A percentile compares a stretch with the other conserved stretches of the same genome.
These are phyloP conservation scores for Maudiozyma pseudohumilis DNA, from an alignment of 805 yeast genomes.

Conservation along the genomic window DNA sequence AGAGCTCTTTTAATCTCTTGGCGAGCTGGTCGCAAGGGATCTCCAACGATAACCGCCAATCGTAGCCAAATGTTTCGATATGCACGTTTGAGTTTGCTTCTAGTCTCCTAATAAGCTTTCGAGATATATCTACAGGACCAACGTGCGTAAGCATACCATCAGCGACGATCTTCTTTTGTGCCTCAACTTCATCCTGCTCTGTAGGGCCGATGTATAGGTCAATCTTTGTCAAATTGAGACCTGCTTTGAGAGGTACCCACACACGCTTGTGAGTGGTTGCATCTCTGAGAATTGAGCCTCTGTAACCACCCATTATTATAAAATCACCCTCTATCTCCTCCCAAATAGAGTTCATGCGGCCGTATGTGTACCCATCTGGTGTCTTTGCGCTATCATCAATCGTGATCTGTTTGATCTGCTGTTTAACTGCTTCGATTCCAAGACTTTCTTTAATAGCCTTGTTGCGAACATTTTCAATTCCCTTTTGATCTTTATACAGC, in stretches of 20 bases:
- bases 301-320: constrained; percentile 75
- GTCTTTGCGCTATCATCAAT: constrained; percentile 16
- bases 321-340: constrained; percentile 66
- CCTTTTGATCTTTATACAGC: constrained; percentile 43
- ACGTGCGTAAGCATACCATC: constrained; percentile 72
- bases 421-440: constrained; percentile 34
- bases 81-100: constrained; percentile 45
- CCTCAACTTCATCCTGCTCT: constrained; percentile 55
- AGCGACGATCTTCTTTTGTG: constrained; percentile 46
- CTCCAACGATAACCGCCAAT: constrained; percentile 76
- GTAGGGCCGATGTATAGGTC: constrained; percentile 65
- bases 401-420: constrained; percentile 15
- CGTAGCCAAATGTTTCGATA: constrained; percentile 78
- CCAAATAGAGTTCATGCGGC: constrained; percentile 37
- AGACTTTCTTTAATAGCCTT: constrained; percentile 62
- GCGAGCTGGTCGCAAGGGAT: constrained; percentile 43
- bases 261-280: constrained; percentile 50
- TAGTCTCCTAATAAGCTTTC: constrained; percentile 47
- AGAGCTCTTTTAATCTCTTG: constrained; percentile 35
- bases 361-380: constrained; percentile 18
- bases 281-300: constrained; percentile 74
- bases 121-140: constrained; percentile 79
- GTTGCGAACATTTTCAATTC: constrained; percentile 56
- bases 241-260: constrained; percentile 86
- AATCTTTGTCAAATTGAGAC: constrained; percentile 61